Base-by-base conservation (phyloP, 1,284 basidiomycete genomes). In the Tylopilus sp. region DNA sequence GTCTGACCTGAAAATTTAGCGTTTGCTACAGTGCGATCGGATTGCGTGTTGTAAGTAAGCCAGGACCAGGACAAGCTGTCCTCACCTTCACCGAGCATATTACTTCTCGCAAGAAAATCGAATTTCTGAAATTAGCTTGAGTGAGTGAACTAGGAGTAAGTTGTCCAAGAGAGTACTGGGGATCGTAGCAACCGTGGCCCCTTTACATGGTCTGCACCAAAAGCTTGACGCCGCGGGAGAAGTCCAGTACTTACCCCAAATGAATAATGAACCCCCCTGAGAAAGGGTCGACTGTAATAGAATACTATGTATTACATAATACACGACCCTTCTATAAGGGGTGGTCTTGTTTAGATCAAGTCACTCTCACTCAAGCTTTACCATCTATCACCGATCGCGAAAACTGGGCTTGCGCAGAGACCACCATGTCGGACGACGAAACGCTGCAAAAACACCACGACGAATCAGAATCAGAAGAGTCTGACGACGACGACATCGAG, bases 391-490 rank as follows among this genome's bases (percentile, higher is more conserved):
- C 44, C 48, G 57, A 65, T 63, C 62, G 37, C 43, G 28, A 52
- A 35, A 28, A 19, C 32, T n/a, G 31, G 25, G 2, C 36, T 40
- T 54, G 37, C 15, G 50, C 50, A n/a, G 19, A 51, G 20, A 58
- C 53, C 44, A 51, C 49, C 54, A 85, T 86, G 84, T 71, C 84
- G 22, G 80, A 76, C 58, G 83, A 87, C 73, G 85, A 88, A 69
- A 82, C 79, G 66, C 73, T 74, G 15, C 77, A 81, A 65, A 85
- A 85, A 68, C 72, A 63, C 46, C 76, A 80, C 59, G 84, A 86
- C 19, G 85, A 86, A 24, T 85, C 83, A 3, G 86, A 85, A 15
- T 86, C 84, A 15, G 86, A 87, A 54, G 79, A 84, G 37, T 84
- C 83, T 42, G 85, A 85, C 45, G 85, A 84, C 44, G 74, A 71